Evolutionary conservation across 108 stramenopile species (phyloP).

Genomic region (Craspedostauros australis): DNA sequence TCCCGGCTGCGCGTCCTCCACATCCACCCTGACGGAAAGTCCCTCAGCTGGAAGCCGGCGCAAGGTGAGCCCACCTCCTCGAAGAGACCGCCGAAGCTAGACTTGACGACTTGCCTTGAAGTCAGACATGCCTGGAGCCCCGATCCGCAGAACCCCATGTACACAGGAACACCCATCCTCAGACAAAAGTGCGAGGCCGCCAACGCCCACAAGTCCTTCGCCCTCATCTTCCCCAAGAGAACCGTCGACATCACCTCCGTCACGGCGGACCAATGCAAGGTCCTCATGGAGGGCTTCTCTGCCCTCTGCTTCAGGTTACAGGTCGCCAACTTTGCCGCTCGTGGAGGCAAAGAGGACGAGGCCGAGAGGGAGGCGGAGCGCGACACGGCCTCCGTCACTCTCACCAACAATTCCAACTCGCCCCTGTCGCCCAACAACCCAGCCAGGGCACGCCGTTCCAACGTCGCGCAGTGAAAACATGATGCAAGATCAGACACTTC

Average conservation of each 20-base stretch:
- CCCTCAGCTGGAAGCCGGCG: slow-evolving; percentile 82
- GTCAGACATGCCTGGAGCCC: slow-evolving; percentile 89
- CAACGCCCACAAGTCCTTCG: slow-evolving; percentile 86
- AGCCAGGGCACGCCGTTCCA: too few relatives aligned
- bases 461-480: too few relatives aligned
- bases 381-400: slow-evolving; percentile 55
- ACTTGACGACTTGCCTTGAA: slow-evolving; percentile 72
- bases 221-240: slow-evolving; percentile 77
- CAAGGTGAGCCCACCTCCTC: slow-evolving; percentile 68
- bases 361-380: slow-evolving; percentile 52
- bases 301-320: slow-evolving; percentile 85
- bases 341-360: slow-evolving; percentile 35
- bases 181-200: slow-evolving; percentile 87
- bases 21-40: slow-evolving; percentile 82
- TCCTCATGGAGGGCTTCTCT: slow-evolving; percentile 86
- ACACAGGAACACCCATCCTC: slow-evolving; percentile 82
- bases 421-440: slow-evolving; percentile 10
- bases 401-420: slow-evolving; percentile 56
- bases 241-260: slow-evolving; percentile 89
- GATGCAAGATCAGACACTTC: too few relatives aligned
- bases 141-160: slow-evolving; percentile 86
- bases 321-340: slow-evolving; percentile 71
- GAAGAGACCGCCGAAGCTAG: slow-evolving; percentile 80
- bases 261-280: slow-evolving; percentile 90
- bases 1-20: slow-evolving; percentile 77